These are phyloP conservation scores for Mucor velutinosus DNA, from an alignment of 371 early-diverging fungal genomes.

Conservation along the genomic window DNA sequence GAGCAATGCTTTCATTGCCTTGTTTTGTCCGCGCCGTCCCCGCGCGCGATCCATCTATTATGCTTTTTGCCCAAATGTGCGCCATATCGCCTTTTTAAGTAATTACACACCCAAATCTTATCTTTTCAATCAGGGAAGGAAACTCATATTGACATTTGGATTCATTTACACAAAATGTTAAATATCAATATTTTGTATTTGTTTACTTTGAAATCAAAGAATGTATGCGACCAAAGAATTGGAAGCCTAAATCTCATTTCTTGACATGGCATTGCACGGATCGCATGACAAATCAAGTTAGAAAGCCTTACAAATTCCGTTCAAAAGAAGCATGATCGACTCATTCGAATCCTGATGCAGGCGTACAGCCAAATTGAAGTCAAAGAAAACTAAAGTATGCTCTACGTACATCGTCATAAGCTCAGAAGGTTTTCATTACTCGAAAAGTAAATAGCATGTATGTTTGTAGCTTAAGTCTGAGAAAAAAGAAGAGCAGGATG, in stretches of 20 bases:
- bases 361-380: neutral
- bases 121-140: neutral
- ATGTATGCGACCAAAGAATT: too few species aligned
- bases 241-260: too few species aligned
- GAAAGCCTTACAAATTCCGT: too few species aligned
- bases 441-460: neutral
- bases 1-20: neutral
- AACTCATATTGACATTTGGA: neutral
- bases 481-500: neutral
- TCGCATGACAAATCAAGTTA: too few species aligned
- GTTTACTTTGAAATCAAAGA: too few species aligned
- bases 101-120: neutral
- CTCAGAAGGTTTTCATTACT: neutral
- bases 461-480: neutral
- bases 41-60: too few species aligned
- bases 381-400: neutral
- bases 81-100: neutral
- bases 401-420: neutral
- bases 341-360: too few species aligned
- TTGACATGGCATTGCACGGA: too few species aligned
- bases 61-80: slow-evolving; percentile 1
- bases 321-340: too few species aligned
- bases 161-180: neutral
- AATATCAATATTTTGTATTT: too few species aligned
- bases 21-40: neutral